Percentiles rank a stretch among this genome's conserved stretches.
Evolutionary conservation across 2,329 filamentous ascomycete genomes (phyloP).

Genomic region (Ophiocordyceps sinensis): DNA sequence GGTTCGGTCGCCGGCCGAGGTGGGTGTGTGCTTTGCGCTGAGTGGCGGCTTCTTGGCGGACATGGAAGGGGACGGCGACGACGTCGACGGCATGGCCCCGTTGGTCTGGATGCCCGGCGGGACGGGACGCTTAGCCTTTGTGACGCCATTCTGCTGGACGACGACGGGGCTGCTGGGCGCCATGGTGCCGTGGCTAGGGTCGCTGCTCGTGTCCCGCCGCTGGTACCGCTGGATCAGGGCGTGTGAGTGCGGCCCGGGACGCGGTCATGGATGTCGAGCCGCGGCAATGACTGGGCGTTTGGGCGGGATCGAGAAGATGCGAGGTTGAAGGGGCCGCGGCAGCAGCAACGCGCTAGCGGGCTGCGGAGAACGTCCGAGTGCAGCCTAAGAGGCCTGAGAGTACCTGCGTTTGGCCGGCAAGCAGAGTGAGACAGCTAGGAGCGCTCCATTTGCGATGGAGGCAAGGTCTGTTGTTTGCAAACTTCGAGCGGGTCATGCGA

Average conservation of each 20-base stretch:
- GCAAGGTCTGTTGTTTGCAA: background rate
- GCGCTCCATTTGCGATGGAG: background rate
- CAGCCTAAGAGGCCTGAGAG: background rate
- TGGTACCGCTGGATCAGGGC: conserved; percentile 4
- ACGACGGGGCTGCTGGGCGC: conserved; percentile 37
- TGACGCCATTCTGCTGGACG: conserved; percentile 25
- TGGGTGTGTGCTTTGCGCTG: conserved; percentile 24
- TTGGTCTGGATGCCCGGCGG: conserved; percentile 54
- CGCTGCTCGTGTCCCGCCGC: conserved; percentile 4
- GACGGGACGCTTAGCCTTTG: conserved; percentile 55
- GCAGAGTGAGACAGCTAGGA: conserved; percentile 1
- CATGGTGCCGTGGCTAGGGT: conserved; percentile 23
- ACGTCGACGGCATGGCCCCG: conserved; percentile 39
- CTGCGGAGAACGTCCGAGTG: conserved; percentile 5
- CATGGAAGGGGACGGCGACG: conserved; percentile 44
- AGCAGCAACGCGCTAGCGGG: conserved; percentile 6
- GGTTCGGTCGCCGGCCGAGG: conserved; percentile 19
- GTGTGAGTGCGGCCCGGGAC: conserved; percentile 1
- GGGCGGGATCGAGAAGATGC: conserved; percentile 1
- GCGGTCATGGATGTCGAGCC: conserved; percentile 7
- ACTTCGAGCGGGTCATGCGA: no score
- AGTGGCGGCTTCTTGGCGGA: conserved; percentile 38
- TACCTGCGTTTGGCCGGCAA: background rate
- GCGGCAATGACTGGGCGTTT: conserved; percentile 1
- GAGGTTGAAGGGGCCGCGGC: conserved; percentile 6